These are phyloP conservation scores for Phylloporus rhodoxanthus DNA, from an alignment of 768 basidiomycete species.

Conservation along the genomic window DNA sequence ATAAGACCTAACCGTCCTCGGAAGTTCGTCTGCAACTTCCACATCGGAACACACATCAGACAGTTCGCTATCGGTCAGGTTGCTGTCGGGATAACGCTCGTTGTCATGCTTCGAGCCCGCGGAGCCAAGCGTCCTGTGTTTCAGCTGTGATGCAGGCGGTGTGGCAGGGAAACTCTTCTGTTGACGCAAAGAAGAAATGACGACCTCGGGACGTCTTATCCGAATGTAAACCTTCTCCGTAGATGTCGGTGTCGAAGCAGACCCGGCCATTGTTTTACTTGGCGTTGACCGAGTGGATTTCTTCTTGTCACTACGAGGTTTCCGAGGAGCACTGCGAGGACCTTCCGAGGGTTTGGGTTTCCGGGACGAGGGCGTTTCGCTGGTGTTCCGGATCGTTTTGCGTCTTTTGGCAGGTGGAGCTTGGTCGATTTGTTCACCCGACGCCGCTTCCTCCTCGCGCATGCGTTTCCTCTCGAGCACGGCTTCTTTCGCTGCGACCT, in stretches of 20 bases:
- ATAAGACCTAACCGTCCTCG: conserved; percentile 8
- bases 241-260: conserved; percentile 17
- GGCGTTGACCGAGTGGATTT: conserved; percentile 11
- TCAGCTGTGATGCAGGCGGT: conserved; percentile 19
- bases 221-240: conserved; percentile 26
- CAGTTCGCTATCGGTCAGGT: conserved; percentile 18
- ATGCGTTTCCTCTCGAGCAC: conserved; percentile 51
- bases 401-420: conserved; percentile 21
- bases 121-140: conserved; percentile 17
- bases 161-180: conserved; percentile 13
- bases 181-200: conserved; percentile 13
- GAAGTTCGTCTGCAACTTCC: conserved; percentile 25
- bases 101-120: conserved; percentile 12
- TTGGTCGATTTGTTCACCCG: conserved; percentile 12
- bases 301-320: conserved; percentile 21
- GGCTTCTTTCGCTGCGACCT: conserved; percentile 48
- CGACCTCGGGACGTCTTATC: conserved; percentile 20
- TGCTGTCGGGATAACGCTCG: conserved; percentile 17
- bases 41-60: conserved; percentile 23
- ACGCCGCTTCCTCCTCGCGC: conserved; percentile 43
- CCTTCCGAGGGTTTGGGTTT: conserved; percentile 23
- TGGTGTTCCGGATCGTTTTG: conserved; percentile 16
- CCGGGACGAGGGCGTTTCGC: conserved; percentile 15
- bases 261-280: conserved; percentile 10
- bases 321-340: conserved; percentile 25